Conservation (phyloP, 148 eudicot species). For the Rhododendron vialii region DNA sequence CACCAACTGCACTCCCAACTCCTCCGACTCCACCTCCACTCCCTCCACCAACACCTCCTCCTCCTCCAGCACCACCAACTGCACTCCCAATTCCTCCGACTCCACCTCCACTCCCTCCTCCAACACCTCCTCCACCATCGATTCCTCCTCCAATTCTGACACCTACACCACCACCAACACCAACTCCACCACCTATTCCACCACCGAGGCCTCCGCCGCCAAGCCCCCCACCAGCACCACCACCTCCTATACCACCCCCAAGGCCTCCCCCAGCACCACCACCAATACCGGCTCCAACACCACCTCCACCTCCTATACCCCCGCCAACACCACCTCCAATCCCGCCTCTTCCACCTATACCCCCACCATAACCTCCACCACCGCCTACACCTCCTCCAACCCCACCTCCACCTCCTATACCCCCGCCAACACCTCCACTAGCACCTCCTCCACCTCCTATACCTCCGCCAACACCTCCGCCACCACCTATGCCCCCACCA, state of each 20-base stretch:
- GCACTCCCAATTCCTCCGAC: neutral
- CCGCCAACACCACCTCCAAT: neutral
- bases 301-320: neutral
- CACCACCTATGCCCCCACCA: neutral
- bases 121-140: neutral
- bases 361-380: neutral
- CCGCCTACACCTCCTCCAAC: neutral
- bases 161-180: neutral
- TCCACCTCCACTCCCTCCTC: neutral
- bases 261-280: neutral
- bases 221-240: neutral
- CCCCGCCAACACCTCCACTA: neutral
- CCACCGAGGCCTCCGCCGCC: neutral
- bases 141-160: neutral
- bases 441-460: neutral
- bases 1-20: neutral
- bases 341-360: neutral
- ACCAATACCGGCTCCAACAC: neutral
- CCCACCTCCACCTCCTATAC: neutral
- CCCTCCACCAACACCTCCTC: neutral
- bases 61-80: neutral
- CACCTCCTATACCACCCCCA: neutral
- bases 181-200: neutral
- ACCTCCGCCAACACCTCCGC: neutral
- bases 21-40: neutral